Percentiles rank a stretch among this genome's conserved stretches.
Evolutionary conservation across 2,329 filamentous ascomycete species (phyloP).

Genomic region (Colletotrichum gloeosporioides): DNA sequence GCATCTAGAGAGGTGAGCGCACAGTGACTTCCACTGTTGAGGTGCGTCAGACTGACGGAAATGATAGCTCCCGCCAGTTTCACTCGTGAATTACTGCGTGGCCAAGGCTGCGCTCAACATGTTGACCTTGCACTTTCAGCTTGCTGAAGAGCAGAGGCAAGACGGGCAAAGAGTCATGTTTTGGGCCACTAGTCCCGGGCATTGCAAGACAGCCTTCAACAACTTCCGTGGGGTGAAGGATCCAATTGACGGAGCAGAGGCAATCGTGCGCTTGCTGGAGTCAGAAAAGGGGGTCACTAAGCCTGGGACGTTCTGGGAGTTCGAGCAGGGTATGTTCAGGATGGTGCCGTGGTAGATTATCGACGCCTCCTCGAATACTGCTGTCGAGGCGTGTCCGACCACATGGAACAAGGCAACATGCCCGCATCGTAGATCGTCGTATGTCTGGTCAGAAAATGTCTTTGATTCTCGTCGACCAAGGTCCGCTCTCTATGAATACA

Average conservation of each 20-base stretch:
- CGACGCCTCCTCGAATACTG: neutral
- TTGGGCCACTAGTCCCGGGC: neutral
- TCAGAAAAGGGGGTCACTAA: neutral
- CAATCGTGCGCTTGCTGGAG: neutral
- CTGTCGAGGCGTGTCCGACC: neutral
- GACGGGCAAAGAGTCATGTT: neutral
- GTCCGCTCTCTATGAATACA: constrained; percentile 19
- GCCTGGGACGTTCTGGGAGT: neutral
- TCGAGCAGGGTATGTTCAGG: neutral
- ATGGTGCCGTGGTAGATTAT: neutral
- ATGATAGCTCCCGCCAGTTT: neutral
- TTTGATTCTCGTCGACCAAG: constrained; percentile 18
- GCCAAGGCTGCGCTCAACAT: neutral
- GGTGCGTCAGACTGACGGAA: fast-evolving
- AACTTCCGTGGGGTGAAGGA: neutral
- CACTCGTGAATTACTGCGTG: neutral
- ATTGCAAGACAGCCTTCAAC: neutral
- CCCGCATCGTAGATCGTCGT: neutral
- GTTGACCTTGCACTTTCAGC: neutral
- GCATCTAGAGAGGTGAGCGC: neutral
- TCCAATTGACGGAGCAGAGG: neutral
- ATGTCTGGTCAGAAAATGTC: constrained; percentile 15
- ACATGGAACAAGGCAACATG: neutral
- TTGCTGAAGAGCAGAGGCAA: neutral
- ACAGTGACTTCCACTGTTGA: fast-evolving